Base-by-base conservation (phyloP, 2,329 filamentous ascomycete genomes). In the Ambrosiella cleistominuta region DNA sequence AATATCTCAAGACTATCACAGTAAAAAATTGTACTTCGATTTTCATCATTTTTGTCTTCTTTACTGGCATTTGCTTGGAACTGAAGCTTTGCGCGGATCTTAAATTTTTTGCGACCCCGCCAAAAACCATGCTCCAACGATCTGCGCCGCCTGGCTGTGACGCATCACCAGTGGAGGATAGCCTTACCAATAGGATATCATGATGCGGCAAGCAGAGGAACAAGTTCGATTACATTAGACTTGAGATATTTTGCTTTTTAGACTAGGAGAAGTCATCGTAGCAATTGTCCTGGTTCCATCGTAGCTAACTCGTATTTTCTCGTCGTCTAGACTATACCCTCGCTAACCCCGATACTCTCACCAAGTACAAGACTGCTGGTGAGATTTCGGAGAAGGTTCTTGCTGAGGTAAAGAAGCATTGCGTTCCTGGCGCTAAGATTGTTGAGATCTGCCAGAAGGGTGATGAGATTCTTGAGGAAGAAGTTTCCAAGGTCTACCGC, bases 361-460 rank as follows among this genome's bases (percentile, higher is more conserved):
- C 93, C 74, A 98, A 97, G 80, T 97, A 97, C 81, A 97, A 95
- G 83, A 90, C 86, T 64, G 93, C 93, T 60, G 91, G 87, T 63
- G 79, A 86, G 70, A 97, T 98, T 73, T 93, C 91, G 56, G 88
- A 96, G 72, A 95, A 91, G 76, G 91, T 95, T 65, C 82, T 98
- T 65, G 88, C 89, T 66, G 85, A 85, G 65, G 91, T 98, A 64
- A 75, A 79, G 61, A 76, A 79, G 70, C 75, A 83, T 63, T 81
- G 88, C 69, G 78, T 86, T 62, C 85, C 91, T 63, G 91, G 88
- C 66, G 86, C 85, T 72, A 96, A 95, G 79, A 88, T 97, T 67
- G 80, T 97, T 66, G 83, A 88, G 66, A 81, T 98, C 72, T 98
- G 93, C 76, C 85, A 95, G 77, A 83, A 90, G 76, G 93, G 93